Conservation (phyloP, 129 eudicot species). For the Logfia minima region DNA sequence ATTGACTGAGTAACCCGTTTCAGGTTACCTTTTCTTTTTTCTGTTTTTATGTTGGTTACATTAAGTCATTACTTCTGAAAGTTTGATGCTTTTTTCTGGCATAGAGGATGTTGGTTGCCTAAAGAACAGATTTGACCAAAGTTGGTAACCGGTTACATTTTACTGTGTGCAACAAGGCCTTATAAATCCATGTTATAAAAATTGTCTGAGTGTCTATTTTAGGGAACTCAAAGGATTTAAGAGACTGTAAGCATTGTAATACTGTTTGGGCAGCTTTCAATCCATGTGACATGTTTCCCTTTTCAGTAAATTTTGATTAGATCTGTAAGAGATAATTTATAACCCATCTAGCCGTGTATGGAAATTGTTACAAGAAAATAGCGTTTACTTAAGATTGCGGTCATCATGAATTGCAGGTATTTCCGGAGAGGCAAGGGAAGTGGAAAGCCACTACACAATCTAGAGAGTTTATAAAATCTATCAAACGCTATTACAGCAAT, state of each 20-base stretch:
- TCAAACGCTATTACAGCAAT: constrained; percentile 91
- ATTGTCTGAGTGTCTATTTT: too few species aligned
- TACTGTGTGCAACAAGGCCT: neutral
- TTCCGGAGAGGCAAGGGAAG: constrained; percentile 92
- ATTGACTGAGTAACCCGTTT: neutral
- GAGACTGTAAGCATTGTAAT: neutral
- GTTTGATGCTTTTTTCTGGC: neutral
- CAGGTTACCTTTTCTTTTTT: neutral
- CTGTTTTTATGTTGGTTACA: neutral
- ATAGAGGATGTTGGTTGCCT: neutral
- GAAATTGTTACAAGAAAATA: constrained; percentile 5
- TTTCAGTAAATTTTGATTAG: neutral
- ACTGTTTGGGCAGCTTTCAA: neutral
- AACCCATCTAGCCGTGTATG: neutral
- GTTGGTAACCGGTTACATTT: neutral
- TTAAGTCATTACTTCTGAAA: neutral
- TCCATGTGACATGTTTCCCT: neutral
- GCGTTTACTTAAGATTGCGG: neutral
- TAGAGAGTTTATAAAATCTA: constrained; percentile 84
- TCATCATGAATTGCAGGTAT: constrained; percentile 53
- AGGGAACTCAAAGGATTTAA: neutral
- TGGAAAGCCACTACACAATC: constrained; percentile 98
- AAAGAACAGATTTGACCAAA: neutral
- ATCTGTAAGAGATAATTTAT: neutral
- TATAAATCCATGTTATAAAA: neutral